phyloP scores from a whole-genome alignment of 495 filamentous ascomycete genomes.

The Daldinia caldariorum region DNA sequence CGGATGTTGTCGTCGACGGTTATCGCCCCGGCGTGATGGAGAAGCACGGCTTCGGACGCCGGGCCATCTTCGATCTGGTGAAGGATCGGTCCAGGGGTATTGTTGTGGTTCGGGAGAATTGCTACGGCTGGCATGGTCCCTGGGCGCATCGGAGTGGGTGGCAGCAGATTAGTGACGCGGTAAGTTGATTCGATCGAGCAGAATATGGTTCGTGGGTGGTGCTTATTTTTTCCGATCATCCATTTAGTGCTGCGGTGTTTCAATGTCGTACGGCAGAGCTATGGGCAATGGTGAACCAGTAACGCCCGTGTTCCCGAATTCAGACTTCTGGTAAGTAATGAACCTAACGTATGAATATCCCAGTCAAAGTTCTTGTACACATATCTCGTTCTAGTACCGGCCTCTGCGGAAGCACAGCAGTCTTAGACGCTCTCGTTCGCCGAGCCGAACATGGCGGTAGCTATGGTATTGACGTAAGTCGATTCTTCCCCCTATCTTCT shows the following conservation, averaged over 20 bases:
- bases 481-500: background rate
- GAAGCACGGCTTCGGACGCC: background rate
- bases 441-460: conserved; percentile 61
- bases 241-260: background rate
- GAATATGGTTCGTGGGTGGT: conserved; percentile 12
- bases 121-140: conserved; percentile 64
- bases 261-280: background rate
- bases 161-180: conserved; percentile 64
- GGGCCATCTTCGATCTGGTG: background rate
- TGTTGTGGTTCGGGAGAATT: conserved; percentile 62
- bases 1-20: background rate
- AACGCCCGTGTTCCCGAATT: background rate
- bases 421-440: conserved; percentile 62
- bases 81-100: conserved; percentile 52
- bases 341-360: background rate
- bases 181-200: background rate
- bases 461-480: conserved; percentile 57
- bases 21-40: background rate
- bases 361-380: background rate
- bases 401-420: conserved; percentile 53
- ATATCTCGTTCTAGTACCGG: background rate
- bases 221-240: background rate
- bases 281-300: background rate
- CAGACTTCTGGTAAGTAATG: background rate
- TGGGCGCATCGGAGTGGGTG: conserved; percentile 60